Conservation (phyloP, 441 rosid genomes). For the Populus hybrid region DNA sequence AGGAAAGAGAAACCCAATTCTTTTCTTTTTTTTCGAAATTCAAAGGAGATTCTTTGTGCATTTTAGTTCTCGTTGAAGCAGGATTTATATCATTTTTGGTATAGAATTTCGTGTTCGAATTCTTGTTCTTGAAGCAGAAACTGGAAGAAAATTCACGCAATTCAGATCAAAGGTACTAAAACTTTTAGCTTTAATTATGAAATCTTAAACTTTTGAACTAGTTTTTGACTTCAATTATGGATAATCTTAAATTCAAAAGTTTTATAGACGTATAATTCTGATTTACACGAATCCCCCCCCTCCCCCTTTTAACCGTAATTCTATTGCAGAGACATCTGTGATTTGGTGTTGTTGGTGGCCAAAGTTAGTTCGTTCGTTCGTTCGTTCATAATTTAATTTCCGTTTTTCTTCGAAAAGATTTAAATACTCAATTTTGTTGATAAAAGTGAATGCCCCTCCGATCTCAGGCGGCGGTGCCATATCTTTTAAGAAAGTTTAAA, state of each 20-base stretch:
- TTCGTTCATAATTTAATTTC: neutral
- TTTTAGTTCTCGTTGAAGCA: neutral
- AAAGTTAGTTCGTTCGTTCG: neutral
- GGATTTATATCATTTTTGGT: conserved; percentile 2
- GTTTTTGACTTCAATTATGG: conserved; percentile 31
- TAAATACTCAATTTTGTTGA: neutral
- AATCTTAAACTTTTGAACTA: too few species aligned
- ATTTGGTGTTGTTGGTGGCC: neutral
- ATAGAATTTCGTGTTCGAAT: neutral
- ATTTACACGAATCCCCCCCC: neutral
- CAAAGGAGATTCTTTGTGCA: conserved; percentile 27
- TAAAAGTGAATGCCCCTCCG: conserved; percentile 34
- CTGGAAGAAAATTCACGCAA: conserved; percentile 4
- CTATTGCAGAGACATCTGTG: conserved; percentile 21
- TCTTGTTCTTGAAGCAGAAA: conserved; percentile 15
- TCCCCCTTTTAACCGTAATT: conserved; percentile 4
- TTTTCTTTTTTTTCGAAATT: conserved; percentile 15
- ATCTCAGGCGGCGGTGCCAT: conserved; percentile 29
- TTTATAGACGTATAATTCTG: conserved; percentile 22
- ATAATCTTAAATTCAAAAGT: conserved; percentile 9
- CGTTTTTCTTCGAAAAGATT: neutral
- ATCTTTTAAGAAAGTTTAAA: neutral
- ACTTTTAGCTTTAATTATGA: neutral
- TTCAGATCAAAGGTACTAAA: conserved; percentile 33
- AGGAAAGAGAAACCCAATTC: neutral